These are phyloP conservation scores for Coniochaeta pulveracea DNA, from an alignment of 2,329 filamentous ascomycete genomes.

Conservation along the genomic window DNA sequence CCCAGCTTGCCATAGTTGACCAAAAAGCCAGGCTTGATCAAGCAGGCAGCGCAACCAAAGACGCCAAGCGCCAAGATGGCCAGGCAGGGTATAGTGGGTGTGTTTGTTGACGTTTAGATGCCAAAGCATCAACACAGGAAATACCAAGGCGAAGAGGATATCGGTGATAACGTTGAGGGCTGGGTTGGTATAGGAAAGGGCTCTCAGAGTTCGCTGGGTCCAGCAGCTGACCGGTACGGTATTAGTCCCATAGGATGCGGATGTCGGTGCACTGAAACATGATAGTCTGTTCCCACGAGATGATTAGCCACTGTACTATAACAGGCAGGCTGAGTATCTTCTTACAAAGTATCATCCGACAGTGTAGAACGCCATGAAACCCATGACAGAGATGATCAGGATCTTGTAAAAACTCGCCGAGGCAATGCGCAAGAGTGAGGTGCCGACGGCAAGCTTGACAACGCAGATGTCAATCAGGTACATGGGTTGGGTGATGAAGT, in stretches of 20 bases:
- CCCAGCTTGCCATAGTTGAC: conserved; percentile 13
- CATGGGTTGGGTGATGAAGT: conserved; percentile 30
- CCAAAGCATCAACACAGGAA: conserved; percentile 16
- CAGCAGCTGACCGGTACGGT: conserved; percentile 28
- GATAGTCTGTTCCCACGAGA: conserved; percentile 25
- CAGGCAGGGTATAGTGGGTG: conserved; percentile 11
- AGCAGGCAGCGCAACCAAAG: conserved; percentile 14
- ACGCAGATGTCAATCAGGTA: conserved; percentile 28
- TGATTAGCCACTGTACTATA: too few relatives aligned
- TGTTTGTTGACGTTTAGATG: conserved; percentile 14
- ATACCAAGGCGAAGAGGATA: conserved; percentile 14
- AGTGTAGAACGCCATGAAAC: conserved; percentile 21
- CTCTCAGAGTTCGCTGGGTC: conserved; percentile 22
- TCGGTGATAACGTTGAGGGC: conserved; percentile 20
- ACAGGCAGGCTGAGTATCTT: too few relatives aligned
- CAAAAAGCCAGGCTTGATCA: conserved; percentile 12
- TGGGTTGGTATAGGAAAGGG: conserved; percentile 29
- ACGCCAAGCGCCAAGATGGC: conserved; percentile 12
- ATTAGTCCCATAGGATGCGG: conserved; percentile 30
- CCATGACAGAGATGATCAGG: conserved; percentile 24
- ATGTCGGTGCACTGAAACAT: conserved; percentile 36
- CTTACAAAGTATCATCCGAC: conserved; percentile 23
- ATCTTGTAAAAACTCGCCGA: conserved; percentile 21
- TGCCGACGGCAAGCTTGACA: conserved; percentile 29
- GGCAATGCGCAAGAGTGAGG: conserved; percentile 28